Evolutionary conservation across 139 green algal species (phyloP).

Genomic region (Limnomonas spitsbergensis): DNA sequence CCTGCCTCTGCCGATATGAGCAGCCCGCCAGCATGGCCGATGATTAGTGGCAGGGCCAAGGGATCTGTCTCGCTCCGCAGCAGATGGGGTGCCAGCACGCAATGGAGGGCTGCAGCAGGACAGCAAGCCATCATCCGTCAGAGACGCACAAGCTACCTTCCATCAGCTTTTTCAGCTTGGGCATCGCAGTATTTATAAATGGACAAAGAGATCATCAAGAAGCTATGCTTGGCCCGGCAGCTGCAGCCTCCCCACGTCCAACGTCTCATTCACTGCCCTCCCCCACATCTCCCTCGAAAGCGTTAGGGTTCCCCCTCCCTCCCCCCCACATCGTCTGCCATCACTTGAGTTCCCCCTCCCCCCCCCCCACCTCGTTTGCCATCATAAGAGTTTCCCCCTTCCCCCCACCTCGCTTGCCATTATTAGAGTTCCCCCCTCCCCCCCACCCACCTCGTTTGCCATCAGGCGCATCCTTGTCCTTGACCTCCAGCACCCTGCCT

Average conservation of each 20-base stretch:
- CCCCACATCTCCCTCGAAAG: not conserved
- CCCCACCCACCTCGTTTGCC: too few species aligned
- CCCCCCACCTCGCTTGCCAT: not conserved
- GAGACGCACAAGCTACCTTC: too few species aligned
- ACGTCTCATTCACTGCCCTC: not conserved
- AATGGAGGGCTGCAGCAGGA: not conserved
- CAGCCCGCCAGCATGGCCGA: not conserved
- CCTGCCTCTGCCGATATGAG: not conserved
- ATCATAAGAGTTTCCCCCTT: too few species aligned
- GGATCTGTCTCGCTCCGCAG: not conserved
- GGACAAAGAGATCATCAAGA: not conserved
- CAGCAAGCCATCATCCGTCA: not conserved
- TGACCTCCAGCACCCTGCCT: not conserved
- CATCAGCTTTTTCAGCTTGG: too few species aligned
- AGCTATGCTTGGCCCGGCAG: not conserved
- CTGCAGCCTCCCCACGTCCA: not conserved
- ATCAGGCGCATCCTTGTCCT: not conserved
- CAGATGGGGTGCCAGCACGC: not conserved
- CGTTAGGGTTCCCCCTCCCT: not conserved
- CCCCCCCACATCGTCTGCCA: not conserved
- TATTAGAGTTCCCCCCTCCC: not conserved
- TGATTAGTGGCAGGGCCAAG: not conserved
- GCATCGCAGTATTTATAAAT: too few species aligned
- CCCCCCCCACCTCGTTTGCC: too few species aligned
- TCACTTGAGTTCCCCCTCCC: not conserved